phyloP scores from a whole-genome alignment of 352 stramenopile species.

The Phytophthora aleatoria region DNA sequence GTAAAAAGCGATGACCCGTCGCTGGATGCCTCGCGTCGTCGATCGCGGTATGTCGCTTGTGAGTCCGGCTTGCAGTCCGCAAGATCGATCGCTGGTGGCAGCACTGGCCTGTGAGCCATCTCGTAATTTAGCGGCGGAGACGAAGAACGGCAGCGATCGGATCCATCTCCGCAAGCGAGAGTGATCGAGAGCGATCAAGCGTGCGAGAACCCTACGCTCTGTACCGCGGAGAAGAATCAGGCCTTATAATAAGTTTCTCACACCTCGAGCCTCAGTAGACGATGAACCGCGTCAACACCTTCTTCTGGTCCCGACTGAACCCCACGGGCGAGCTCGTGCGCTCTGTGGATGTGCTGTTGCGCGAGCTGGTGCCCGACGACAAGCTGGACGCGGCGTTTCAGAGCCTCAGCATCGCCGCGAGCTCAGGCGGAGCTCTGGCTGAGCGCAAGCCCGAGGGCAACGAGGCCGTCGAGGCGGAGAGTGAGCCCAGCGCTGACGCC shows the following conservation, averaged over 20 bases:
- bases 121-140: constrained; percentile 30
- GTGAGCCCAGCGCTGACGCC: constrained; percentile 16
- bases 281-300: constrained; percentile 76
- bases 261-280: constrained; percentile 7
- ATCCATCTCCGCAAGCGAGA: constrained; percentile 1
- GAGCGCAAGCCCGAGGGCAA: constrained; percentile 32
- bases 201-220: constrained; percentile 17
- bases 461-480: constrained; percentile 32
- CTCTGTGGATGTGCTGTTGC: constrained; percentile 65
- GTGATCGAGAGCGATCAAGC: constrained; percentile 4
- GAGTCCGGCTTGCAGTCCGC: constrained; percentile 31
- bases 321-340: constrained; percentile 77
- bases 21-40: constrained; percentile 18
- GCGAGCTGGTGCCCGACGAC: constrained; percentile 63
- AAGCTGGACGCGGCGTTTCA: constrained; percentile 59
- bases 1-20: constrained; percentile 3
- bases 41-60: constrained; percentile 32
- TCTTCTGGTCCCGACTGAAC: constrained; percentile 80
- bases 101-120: constrained; percentile 32
- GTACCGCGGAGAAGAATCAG: constrained; percentile 19
- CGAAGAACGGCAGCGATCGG: constrained; percentile 11
- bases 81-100: constrained; percentile 29
- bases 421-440: constrained; percentile 10
- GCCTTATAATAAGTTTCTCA: not conserved
- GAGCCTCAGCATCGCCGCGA: constrained; percentile 46